Conservation (phyloP, 257 asterid genomes). For the Anisodus acutangulus region DNA sequence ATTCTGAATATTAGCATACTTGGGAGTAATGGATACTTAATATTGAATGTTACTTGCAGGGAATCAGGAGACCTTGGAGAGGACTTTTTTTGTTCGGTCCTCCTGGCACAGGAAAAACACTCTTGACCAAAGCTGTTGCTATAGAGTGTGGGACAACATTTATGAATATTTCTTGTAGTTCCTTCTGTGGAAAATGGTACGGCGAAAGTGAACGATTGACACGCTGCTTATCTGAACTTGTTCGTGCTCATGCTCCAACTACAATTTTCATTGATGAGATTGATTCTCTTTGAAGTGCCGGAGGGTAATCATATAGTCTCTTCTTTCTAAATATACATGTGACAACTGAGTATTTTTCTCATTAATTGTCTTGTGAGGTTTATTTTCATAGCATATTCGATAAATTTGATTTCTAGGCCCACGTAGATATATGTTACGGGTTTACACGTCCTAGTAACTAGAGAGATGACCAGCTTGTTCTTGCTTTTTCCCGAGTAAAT, state of each 20-base stretch:
- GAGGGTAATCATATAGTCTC: too few species aligned
- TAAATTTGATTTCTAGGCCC: too few species aligned
- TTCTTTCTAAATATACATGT: too few species aligned
- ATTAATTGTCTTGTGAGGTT: too few species aligned
- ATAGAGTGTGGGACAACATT: conserved; percentile 96
- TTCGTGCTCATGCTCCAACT: conserved; percentile 74
- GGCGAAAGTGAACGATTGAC: conserved; percentile 95
- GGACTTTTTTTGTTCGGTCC: conserved; percentile 99
- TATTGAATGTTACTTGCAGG: conserved; percentile 49
- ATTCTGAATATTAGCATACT: too few species aligned
- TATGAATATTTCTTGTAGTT: conserved; percentile 88
- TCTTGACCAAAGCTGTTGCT: conserved; percentile 95
- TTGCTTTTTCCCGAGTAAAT: neutral
- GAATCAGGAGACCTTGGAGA: conserved; percentile 97
- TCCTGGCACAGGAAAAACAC: conserved; percentile 96
- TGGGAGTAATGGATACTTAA: too few species aligned
- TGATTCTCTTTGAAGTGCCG: conserved; percentile 22
- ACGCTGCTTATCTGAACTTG: conserved; percentile 87
- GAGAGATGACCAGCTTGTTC: neutral
- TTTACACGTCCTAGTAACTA: too few species aligned
- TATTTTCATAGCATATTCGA: too few species aligned
- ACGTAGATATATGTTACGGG: too few species aligned
- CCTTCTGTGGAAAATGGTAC: conserved; percentile 89
- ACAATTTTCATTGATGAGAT: conserved; percentile 97
- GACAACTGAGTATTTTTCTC: too few species aligned